phyloP scores from a whole-genome alignment of 208 protist species.

The Leishmania amazonensis region DNA sequence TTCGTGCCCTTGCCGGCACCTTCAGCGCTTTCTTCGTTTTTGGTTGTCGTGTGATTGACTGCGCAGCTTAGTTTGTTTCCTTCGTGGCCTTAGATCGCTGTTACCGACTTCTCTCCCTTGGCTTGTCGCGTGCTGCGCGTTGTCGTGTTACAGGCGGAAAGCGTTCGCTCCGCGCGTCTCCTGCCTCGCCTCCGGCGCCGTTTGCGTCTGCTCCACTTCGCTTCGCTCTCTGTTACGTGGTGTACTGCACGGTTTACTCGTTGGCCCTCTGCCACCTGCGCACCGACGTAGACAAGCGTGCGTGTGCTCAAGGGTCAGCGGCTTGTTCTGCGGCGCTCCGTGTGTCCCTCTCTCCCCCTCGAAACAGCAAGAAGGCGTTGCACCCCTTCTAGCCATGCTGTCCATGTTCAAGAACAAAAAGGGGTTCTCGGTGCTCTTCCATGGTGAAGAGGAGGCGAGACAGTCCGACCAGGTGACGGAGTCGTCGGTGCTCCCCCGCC shows the following conservation, averaged over 20 bases:
- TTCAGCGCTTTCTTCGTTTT: neutral
- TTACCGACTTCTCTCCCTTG: neutral
- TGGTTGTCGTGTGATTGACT: neutral
- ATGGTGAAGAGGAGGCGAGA: conserved; percentile 5
- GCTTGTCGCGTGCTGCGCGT: neutral
- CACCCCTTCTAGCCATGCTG: conserved; percentile 34
- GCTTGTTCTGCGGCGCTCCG: too few relatives aligned
- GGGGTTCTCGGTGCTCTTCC: conserved; percentile 64
- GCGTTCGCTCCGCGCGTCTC: neutral
- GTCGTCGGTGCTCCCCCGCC: neutral
- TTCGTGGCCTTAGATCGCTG: neutral
- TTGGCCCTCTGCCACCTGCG: neutral
- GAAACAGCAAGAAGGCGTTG: too few relatives aligned
- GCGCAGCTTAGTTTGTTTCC: neutral
- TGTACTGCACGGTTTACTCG: neutral
- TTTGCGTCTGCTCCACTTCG: neutral
- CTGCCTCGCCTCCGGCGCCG: neutral
- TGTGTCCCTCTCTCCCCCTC: neutral
- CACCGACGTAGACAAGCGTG: neutral
- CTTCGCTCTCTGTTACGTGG: neutral
- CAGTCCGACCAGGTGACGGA: neutral
- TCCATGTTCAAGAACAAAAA: conserved; percentile 77
- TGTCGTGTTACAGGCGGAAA: neutral
- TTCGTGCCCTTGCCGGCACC: neutral
- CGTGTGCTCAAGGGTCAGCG: neutral